A percentile compares a stretch with the other conserved stretches of the same genome.
These are phyloP conservation scores for Myxozyma kluyveri DNA, from an alignment of 805 yeast genomes.

Conservation along the genomic window DNA sequence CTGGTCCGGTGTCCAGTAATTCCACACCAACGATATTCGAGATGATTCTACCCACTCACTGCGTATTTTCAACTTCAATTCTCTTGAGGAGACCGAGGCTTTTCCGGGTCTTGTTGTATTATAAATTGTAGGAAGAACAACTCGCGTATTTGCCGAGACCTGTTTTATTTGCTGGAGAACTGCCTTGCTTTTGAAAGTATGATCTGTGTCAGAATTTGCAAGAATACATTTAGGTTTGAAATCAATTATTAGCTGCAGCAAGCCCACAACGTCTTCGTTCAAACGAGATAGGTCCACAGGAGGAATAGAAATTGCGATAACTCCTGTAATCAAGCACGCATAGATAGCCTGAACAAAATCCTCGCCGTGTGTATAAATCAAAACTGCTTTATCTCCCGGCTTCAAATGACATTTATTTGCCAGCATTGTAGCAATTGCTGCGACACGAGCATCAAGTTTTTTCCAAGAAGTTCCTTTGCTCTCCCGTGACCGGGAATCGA, in stretches of 20 bases:
- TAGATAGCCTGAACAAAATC: constrained; percentile 78
- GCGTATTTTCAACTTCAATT: constrained; percentile 30
- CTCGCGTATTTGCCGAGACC: constrained; percentile 35
- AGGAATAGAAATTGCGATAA: constrained; percentile 71
- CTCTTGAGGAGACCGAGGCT: constrained; percentile 34
- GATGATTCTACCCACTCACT: constrained; percentile 39
- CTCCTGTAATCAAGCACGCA: constrained; percentile 82
- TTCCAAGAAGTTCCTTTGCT: constrained; percentile 69
- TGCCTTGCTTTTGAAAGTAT: constrained; percentile 63
- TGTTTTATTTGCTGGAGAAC: constrained; percentile 59
- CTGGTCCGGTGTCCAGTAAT: constrained; percentile 71
- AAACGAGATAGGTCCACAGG: constrained; percentile 66
- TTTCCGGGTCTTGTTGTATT: constrained; percentile 61
- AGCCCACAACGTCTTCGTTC: constrained; percentile 69
- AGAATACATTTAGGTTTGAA: constrained; percentile 70
- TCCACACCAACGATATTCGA: constrained; percentile 59
- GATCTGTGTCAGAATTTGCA: constrained; percentile 74
- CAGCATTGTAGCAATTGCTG: constrained; percentile 70
- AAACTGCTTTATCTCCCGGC: constrained; percentile 69
- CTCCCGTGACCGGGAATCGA: constrained; percentile 46
- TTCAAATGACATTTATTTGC: constrained; percentile 60
- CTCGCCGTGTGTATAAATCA: constrained; percentile 84
- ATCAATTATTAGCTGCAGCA: constrained; percentile 63
- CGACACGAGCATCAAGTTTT: constrained; percentile 71
- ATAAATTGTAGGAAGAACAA: constrained; percentile 51